phyloP scores from a whole-genome alignment of 345 rosid genomes.

The Erodium maritimum region DNA sequence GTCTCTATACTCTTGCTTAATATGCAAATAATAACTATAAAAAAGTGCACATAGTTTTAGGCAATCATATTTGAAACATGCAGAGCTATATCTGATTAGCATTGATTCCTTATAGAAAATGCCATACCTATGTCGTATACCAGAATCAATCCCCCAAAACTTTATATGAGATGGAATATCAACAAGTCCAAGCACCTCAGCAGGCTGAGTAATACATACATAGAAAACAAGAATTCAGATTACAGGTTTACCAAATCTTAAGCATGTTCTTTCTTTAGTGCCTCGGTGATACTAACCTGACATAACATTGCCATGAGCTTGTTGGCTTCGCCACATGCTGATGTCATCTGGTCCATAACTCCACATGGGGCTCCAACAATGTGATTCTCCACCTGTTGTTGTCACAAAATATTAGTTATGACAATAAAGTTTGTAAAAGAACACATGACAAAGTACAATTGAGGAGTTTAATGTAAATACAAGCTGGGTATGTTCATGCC shows the following conservation, averaged over 20 bases:
- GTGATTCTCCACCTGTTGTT: conserved; percentile 82
- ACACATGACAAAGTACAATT: background rate
- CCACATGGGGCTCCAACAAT: conserved; percentile 99
- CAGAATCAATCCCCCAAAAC: conserved; percentile 99
- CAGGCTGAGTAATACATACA: conserved; percentile 47
- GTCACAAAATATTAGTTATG: background rate
- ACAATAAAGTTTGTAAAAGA: background rate
- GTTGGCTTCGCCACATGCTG: conserved; percentile 96
- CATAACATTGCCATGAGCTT: conserved; percentile 96
- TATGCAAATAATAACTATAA: too few species aligned
- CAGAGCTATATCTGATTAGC: background rate
- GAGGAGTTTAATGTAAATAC: background rate
- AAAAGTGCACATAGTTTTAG: background rate
- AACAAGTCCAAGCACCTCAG: conserved; percentile 88
- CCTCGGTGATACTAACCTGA: conserved; percentile 46
- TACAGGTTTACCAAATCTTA: too few species aligned
- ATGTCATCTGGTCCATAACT: conserved; percentile 99
- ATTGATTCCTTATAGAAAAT: background rate
- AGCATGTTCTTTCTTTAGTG: background rate
- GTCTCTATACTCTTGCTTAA: background rate
- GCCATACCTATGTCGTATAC: conserved; percentile 85
- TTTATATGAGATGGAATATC: conserved; percentile 90
- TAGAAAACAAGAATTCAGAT: background rate
- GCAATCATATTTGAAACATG: background rate
- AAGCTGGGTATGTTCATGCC: conserved; percentile 26